Evolutionary conservation across 352 stramenopile genomes (phyloP).

Genomic region (Phytophthora chlamydospora): DNA sequence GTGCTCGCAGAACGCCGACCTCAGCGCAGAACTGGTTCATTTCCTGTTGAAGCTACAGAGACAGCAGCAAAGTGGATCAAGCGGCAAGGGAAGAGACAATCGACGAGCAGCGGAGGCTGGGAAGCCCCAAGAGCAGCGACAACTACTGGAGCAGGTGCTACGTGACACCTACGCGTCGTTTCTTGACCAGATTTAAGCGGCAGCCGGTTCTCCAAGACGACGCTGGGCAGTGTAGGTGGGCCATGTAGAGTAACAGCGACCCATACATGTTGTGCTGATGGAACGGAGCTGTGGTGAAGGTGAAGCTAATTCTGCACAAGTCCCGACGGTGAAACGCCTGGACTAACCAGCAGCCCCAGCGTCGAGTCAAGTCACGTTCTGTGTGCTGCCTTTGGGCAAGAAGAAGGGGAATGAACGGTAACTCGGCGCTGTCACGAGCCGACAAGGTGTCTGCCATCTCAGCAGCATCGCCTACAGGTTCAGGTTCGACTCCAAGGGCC

Average conservation of each 20-base stretch:
- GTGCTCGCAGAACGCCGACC: conserved; percentile 53
- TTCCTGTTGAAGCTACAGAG: conserved; percentile 74
- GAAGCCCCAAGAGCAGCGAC: conserved; percentile 36
- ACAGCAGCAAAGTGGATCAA: conserved; percentile 39
- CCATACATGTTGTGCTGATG: conserved; percentile 8
- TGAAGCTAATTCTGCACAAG: conserved; percentile 26
- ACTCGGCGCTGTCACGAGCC: conserved; percentile 4
- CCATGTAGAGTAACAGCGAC: conserved; percentile 9
- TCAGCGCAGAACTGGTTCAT: conserved; percentile 68
- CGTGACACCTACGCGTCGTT: conserved; percentile 43
- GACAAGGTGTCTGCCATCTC: conserved; percentile 26
- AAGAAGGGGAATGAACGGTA: conserved; percentile 22
- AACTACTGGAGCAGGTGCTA: conserved; percentile 43
- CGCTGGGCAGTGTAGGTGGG: conserved; percentile 9
- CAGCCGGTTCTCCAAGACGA: not conserved
- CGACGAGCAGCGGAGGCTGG: conserved; percentile 18
- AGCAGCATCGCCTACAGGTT: conserved; percentile 14
- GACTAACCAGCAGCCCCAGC: conserved; percentile 4
- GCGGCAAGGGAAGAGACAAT: conserved; percentile 19
- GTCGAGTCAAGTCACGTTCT: conserved; percentile 7
- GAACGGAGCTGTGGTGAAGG: not conserved
- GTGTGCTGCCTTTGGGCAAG: not conserved
- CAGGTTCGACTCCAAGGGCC: conserved; percentile 9
- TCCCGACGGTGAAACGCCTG: conserved; percentile 22
- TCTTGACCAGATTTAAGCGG: conserved; percentile 42